Conservation (phyloP, 2,329 filamentous ascomycete genomes). For the Eurotiales sp. region DNA sequence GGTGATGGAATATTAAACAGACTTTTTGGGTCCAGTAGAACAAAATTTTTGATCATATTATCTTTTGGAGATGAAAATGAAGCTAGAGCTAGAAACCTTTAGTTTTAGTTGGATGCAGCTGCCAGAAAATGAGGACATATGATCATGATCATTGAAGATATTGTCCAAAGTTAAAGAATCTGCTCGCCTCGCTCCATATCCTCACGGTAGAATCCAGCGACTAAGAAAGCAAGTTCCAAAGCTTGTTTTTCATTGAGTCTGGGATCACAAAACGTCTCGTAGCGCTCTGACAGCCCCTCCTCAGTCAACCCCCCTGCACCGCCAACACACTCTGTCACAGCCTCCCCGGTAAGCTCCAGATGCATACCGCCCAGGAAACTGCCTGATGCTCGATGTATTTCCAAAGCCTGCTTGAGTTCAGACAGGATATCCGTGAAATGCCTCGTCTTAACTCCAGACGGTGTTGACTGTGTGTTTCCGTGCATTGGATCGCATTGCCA, state of each 20-base stretch:
- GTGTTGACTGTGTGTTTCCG: conserved; percentile 67
- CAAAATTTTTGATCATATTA: too few species aligned
- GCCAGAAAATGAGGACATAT: too few species aligned
- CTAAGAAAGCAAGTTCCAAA: conserved; percentile 86
- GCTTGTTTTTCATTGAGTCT: conserved; percentile 97
- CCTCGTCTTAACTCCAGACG: conserved; percentile 81
- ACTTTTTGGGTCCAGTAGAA: too few species aligned
- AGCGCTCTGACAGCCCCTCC: conserved; percentile 83
- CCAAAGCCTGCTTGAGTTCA: conserved; percentile 77
- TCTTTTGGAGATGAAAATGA: too few species aligned
- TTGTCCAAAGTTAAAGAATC: conserved; percentile 2
- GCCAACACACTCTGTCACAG: conserved; percentile 92
- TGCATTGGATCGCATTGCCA: conserved; percentile 99
- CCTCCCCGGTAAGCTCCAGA: conserved; percentile 90
- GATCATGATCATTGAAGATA: too few species aligned
- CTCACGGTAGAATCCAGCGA: conserved; percentile 73
- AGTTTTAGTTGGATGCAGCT: too few species aligned
- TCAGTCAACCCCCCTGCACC: conserved; percentile 84
- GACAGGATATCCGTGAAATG: conserved; percentile 86
- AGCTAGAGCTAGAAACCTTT: too few species aligned
- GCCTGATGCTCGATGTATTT: conserved; percentile 76
- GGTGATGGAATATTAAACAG: too few species aligned
- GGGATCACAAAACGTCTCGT: conserved; percentile 95
- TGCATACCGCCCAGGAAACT: conserved; percentile 93
- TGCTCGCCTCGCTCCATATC: conserved; percentile 27